Conservation (phyloP, 2,329 filamentous ascomycete genomes). For the Beauveria varroae region DNA sequence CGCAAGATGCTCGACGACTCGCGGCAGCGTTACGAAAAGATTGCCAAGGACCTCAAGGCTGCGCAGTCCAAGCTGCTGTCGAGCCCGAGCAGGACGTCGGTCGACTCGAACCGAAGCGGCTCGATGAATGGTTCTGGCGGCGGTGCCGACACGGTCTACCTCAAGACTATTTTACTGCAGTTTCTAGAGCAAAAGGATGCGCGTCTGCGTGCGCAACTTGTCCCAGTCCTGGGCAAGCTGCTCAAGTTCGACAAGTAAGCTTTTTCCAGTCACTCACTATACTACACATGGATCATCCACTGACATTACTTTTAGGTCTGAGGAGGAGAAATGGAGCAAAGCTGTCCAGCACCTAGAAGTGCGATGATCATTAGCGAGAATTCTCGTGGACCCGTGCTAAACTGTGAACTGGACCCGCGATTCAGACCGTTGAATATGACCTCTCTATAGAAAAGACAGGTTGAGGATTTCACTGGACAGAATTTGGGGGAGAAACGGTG, state of each 20-base stretch:
- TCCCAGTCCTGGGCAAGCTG: slow-evolving; percentile 70
- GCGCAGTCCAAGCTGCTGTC: slow-evolving; percentile 39
- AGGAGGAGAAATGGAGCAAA: slow-evolving; percentile 21
- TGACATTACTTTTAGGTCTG: slow-evolving; percentile 13
- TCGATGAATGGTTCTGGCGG: slow-evolving; percentile 24
- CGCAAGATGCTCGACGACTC: slow-evolving; percentile 71
- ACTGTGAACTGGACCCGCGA: neutral
- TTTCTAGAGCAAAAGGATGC: slow-evolving; percentile 77
- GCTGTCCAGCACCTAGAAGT: slow-evolving; percentile 20
- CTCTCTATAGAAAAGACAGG: neutral
- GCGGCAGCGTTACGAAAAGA: slow-evolving; percentile 68
- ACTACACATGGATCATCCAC: slow-evolving; percentile 4
- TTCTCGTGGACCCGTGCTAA: no score
- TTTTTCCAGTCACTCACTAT: neutral
- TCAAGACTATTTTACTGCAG: slow-evolving; percentile 75
- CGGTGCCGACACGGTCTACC: slow-evolving; percentile 50
- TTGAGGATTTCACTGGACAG: neutral
- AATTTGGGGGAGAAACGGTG: neutral
- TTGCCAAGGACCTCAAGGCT: slow-evolving; percentile 58
- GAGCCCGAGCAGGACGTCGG: slow-evolving; percentile 34
- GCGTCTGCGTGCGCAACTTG: slow-evolving; percentile 65
- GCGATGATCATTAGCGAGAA: neutral
- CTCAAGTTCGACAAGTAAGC: slow-evolving; percentile 68
- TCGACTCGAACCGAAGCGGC: slow-evolving; percentile 39
- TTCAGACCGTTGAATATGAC: neutral